These are phyloP conservation scores for Trichoderma sp. DNA, from an alignment of 2,329 filamentous ascomycete genomes.

Conservation along the genomic window DNA sequence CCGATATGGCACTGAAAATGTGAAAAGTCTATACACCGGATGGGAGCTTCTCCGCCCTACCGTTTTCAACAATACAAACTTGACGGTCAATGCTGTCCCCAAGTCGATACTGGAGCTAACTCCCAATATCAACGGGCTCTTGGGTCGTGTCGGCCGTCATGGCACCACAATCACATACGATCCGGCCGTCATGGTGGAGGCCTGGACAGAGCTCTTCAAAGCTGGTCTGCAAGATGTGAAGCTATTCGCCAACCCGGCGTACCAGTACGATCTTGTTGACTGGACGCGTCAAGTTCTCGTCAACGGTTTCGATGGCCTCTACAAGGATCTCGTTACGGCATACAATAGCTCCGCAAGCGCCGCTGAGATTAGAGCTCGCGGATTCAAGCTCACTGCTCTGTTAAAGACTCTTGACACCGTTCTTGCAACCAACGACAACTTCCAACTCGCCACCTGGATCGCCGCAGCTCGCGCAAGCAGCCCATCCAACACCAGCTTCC, in stretches of 20 bases:
- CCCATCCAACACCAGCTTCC: slow-evolving; percentile 37
- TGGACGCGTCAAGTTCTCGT: slow-evolving; percentile 51
- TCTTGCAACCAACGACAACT: slow-evolving; percentile 45
- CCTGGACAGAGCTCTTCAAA: slow-evolving; percentile 43
- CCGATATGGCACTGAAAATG: slow-evolving; percentile 41
- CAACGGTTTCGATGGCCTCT: slow-evolving; percentile 47
- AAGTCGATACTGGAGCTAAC: slow-evolving; percentile 50
- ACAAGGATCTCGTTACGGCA: slow-evolving; percentile 40
- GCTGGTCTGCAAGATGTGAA: slow-evolving; percentile 36
- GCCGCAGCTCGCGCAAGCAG: slow-evolving; percentile 39
- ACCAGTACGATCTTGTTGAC: slow-evolving; percentile 51
- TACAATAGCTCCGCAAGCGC: slow-evolving; percentile 30
- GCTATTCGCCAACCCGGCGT: slow-evolving; percentile 46
- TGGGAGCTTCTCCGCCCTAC: slow-evolving; percentile 49
- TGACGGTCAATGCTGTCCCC: slow-evolving; percentile 43
- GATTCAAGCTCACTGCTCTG: slow-evolving; percentile 37
- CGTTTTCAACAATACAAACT: slow-evolving; percentile 52
- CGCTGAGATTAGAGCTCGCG: slow-evolving; percentile 32
- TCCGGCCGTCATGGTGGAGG: slow-evolving; percentile 40
- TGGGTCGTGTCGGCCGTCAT: slow-evolving; percentile 44
- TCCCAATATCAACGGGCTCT: slow-evolving; percentile 45
- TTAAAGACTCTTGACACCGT: slow-evolving; percentile 44
- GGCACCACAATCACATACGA: slow-evolving; percentile 47
- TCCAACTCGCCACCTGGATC: slow-evolving; percentile 47
- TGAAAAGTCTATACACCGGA: slow-evolving; percentile 41